Percentiles rank a stretch among this genome's conserved stretches.
Conservation (phyloP, 2,329 filamentous ascomycete genomes). For the Aspergillus awamori region DNA sequence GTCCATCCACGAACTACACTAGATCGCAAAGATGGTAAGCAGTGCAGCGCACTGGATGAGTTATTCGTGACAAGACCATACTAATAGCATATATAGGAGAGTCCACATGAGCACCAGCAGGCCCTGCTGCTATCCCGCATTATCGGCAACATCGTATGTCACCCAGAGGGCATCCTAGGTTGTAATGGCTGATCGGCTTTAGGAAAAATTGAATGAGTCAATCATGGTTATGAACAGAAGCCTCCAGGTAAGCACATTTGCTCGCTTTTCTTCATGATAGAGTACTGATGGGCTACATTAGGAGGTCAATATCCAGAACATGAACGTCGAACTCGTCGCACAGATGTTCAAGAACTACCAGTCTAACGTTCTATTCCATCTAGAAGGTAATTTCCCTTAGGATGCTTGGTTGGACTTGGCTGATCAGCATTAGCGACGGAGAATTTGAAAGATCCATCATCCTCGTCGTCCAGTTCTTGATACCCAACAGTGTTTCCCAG, state of each 20-base stretch:
- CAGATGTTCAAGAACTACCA: conserved; percentile 99
- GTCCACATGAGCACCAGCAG: conserved; percentile 96
- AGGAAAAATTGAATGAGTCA: conserved; percentile 98
- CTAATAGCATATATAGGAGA: conserved; percentile 63
- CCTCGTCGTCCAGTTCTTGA: conserved; percentile 42
- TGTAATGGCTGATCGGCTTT: conserved; percentile 2
- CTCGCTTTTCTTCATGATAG: not conserved
- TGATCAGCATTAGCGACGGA: conserved; percentile 67
- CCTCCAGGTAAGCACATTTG: conserved; percentile 65
- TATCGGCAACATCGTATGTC: conserved; percentile 91
- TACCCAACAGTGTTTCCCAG: not conserved
- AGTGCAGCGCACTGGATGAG: not conserved
- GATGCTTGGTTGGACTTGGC: not conserved
- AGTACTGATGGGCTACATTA: conserved; percentile 41
- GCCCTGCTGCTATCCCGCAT: conserved; percentile 90
- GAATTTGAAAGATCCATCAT: conserved; percentile 76
- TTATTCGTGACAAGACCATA: too few relatives aligned
- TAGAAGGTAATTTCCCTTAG: conserved; percentile 70
- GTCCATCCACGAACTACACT: not conserved
- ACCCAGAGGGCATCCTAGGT: not conserved
- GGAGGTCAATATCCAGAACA: conserved; percentile 98
- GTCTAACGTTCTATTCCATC: conserved; percentile 93
- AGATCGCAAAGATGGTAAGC: conserved; percentile 22
- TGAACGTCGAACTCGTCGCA: conserved; percentile 96
- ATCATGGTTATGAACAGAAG: conserved; percentile 90